Conservation (phyloP, 1,139 yeast species). For the Meyerozyma smithsonii region DNA sequence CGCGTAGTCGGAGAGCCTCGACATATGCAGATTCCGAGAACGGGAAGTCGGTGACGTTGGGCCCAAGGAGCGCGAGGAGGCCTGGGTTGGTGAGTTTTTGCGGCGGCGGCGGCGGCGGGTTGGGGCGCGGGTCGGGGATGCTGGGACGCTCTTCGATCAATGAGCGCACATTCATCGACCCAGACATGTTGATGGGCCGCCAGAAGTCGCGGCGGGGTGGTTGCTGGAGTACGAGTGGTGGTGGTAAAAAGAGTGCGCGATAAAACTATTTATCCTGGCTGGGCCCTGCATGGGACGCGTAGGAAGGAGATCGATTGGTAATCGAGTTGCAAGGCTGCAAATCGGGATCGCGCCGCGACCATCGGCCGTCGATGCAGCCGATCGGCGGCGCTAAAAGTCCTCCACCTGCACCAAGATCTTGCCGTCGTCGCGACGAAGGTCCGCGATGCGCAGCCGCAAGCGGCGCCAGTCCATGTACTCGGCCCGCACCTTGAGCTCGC, state of each 20-base stretch:
- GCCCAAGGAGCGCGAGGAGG: slow-evolving; percentile 44
- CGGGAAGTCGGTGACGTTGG: slow-evolving; percentile 51
- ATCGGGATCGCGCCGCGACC: too few species aligned
- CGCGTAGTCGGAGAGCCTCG: slow-evolving; percentile 58
- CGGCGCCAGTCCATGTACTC: slow-evolving; percentile 37
- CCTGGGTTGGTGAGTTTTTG: slow-evolving; percentile 9
- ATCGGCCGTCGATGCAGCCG: too few species aligned
- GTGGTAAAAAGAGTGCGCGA: not conserved
- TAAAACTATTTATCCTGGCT: not conserved
- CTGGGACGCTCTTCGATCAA: slow-evolving; percentile 3
- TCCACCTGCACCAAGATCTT: slow-evolving; percentile 36
- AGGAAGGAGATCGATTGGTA: too few species aligned
- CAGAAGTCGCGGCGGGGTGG: not conserved
- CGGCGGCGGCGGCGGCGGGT: slow-evolving; percentile 1
- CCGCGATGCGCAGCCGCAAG: slow-evolving; percentile 22
- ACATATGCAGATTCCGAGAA: slow-evolving; percentile 58
- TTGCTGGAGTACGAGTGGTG: not conserved
- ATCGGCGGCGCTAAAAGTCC: slow-evolving; percentile 21
- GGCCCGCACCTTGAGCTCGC: slow-evolving; percentile 30
- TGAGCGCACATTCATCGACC: slow-evolving; percentile 5
- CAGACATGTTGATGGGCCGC: slow-evolving; percentile 4
- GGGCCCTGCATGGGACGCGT: not conserved
- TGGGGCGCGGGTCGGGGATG: not conserved
- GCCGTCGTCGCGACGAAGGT: slow-evolving; percentile 28
- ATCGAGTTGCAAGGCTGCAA: too few species aligned